These are phyloP conservation scores for Lentinus brumalis DNA, from an alignment of 768 basidiomycete genomes.

Conservation along the genomic window DNA sequence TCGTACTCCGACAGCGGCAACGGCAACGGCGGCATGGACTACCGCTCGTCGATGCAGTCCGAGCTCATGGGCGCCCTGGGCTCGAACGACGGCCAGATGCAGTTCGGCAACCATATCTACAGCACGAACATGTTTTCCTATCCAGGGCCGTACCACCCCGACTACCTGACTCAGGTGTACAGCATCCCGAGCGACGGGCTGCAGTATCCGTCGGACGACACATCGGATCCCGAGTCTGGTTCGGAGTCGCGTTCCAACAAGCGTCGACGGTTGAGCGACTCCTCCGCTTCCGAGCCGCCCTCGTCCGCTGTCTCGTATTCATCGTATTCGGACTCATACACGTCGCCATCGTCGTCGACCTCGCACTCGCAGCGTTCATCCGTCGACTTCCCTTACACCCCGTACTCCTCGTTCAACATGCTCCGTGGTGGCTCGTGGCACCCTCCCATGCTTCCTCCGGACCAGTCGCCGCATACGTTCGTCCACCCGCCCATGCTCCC, in stretches of 20 bases:
- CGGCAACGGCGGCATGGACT: conserved; percentile 39
- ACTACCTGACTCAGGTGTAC: conserved; percentile 60
- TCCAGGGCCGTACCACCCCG: conserved; percentile 77
- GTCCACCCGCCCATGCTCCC: conserved; percentile 76
- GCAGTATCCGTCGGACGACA: conserved; percentile 53
- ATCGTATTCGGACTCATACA: conserved; percentile 63
- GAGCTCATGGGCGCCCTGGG: conserved; percentile 55
- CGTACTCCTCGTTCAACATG: conserved; percentile 48
- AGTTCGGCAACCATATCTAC: conserved; percentile 29
- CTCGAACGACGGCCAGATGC: conserved; percentile 21
- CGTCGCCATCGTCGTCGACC: conserved; percentile 52
- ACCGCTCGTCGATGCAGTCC: conserved; percentile 43
- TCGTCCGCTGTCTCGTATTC: conserved; percentile 66
- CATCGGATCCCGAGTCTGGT: conserved; percentile 37
- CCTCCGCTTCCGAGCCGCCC: conserved; percentile 50
- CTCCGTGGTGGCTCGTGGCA: conserved; percentile 73
- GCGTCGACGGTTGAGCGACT: conserved; percentile 70
- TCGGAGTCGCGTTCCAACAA: conserved; percentile 54
- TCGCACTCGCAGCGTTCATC: conserved; percentile 64
- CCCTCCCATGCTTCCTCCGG: conserved; percentile 69
- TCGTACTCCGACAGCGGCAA: conserved; percentile 27
- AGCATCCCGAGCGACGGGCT: conserved; percentile 49
- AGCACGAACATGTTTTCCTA: conserved; percentile 44
- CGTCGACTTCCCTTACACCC: conserved; percentile 64
- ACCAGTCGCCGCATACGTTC: conserved; percentile 48